These are phyloP conservation scores for Neonectria hederae DNA, from an alignment of 2,329 filamentous ascomycete species.

Conservation along the genomic window DNA sequence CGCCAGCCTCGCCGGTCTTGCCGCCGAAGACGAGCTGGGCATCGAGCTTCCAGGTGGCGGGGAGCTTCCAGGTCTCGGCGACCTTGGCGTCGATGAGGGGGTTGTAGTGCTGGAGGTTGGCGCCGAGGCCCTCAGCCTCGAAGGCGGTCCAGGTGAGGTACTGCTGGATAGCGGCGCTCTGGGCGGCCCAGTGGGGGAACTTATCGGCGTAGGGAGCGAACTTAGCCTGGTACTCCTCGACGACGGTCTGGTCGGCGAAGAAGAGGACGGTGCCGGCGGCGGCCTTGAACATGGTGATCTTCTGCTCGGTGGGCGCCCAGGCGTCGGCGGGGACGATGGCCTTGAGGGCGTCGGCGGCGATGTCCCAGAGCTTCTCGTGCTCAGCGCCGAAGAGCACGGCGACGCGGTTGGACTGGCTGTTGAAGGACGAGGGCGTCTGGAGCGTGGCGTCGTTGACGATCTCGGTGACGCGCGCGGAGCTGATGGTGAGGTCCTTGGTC, in stretches of 20 bases:
- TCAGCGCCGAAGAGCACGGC: constrained; percentile 83
- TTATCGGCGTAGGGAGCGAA: constrained; percentile 80
- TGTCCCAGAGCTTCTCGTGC: constrained; percentile 89
- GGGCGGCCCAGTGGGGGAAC: constrained; percentile 80
- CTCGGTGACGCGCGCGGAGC: constrained; percentile 67
- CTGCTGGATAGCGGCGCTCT: constrained; percentile 83
- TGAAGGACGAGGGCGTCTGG: constrained; percentile 84
- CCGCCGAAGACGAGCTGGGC: constrained; percentile 88
- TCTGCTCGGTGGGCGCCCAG: constrained; percentile 62
- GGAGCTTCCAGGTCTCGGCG: constrained; percentile 73
- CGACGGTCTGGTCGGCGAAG: constrained; percentile 79
- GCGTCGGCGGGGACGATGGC: constrained; percentile 70
- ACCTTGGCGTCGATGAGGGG: constrained; percentile 82
- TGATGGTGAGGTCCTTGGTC: constrained; percentile 66
- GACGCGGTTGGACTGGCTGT: constrained; percentile 83
- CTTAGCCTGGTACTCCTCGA: constrained; percentile 72
- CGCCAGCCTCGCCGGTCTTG: constrained; percentile 62
- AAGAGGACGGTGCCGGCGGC: constrained; percentile 87
- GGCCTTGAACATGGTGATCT: constrained; percentile 68
- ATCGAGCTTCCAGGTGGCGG: constrained; percentile 77
- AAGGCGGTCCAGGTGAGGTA: constrained; percentile 83
- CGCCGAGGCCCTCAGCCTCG: constrained; percentile 84
- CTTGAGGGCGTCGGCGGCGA: constrained; percentile 62
- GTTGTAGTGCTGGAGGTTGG: constrained; percentile 95
- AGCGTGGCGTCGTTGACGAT: constrained; percentile 72